A percentile compares a stretch with the other conserved stretches of the same genome.
These are phyloP conservation scores for Nelumbo lutea DNA, from an alignment of 164 flowering plant species.

Conservation along the genomic window DNA sequence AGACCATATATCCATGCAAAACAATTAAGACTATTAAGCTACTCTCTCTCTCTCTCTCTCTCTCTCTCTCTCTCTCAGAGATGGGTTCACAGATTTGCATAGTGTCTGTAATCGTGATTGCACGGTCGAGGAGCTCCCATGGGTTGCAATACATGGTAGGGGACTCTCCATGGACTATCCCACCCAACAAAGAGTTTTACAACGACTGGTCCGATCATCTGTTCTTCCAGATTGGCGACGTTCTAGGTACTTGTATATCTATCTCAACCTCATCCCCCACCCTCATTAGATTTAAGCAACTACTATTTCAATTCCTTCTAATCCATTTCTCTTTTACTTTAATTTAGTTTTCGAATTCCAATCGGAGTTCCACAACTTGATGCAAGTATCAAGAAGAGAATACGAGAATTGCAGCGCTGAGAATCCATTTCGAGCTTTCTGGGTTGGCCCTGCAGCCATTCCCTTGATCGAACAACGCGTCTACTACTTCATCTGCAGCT, in stretches of 20 bases:
- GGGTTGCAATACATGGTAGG: constrained; percentile 27
- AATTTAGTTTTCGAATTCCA: constrained; percentile 40
- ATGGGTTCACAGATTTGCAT: background rate
- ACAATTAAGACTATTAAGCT: too few relatives aligned
- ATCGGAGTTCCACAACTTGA: constrained; percentile 31
- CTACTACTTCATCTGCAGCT: constrained; percentile 36
- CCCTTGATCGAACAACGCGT: constrained; percentile 23
- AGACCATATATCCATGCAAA: too few relatives aligned
- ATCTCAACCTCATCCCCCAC: background rate
- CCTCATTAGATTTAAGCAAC: background rate
- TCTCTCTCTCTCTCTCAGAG: background rate
- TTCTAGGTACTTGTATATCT: constrained; percentile 20
- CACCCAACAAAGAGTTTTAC: constrained; percentile 29
- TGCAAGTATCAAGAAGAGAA: constrained; percentile 36
- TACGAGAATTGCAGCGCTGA: constrained; percentile 28
- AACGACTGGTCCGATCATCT: constrained; percentile 36
- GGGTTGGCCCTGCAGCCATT: constrained; percentile 25
- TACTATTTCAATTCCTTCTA: background rate
- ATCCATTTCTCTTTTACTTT: too few relatives aligned
- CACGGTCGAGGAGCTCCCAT: background rate
- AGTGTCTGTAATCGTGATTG: background rate
- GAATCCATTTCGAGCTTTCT: constrained; percentile 21
- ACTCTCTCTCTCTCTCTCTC: background rate
- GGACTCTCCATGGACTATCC: constrained; percentile 40
- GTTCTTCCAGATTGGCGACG: constrained; percentile 31